These are phyloP conservation scores for Karstenula rhodostoma DNA, from an alignment of 2,329 filamentous ascomycete genomes.

Conservation along the genomic window DNA sequence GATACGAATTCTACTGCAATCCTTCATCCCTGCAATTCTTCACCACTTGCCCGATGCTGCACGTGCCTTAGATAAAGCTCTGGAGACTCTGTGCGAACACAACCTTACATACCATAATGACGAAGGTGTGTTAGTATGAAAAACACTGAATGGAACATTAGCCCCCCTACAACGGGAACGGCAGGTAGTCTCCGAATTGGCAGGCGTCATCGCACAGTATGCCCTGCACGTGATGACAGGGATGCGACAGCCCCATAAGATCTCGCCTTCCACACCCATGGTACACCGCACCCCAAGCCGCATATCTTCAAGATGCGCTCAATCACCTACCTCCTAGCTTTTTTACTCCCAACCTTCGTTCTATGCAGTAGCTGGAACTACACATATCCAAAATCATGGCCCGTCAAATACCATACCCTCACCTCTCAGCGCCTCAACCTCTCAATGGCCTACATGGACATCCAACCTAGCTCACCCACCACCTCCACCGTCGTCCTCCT, in stretches of 20 bases:
- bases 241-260: not conserved
- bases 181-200: not conserved
- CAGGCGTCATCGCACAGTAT: not conserved
- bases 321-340: not conserved
- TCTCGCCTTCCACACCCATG: not conserved
- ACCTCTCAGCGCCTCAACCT: slow-evolving; percentile 2
- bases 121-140: too few relatives aligned
- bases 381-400: slow-evolving; percentile 7
- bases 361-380: slow-evolving; percentile 1
- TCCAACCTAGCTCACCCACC: not conserved
- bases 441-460: slow-evolving; percentile 7
- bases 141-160: too few relatives aligned
- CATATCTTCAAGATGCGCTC: not conserved
- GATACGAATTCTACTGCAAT: not conserved
- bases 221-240: not conserved
- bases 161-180: not conserved
- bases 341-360: not conserved
- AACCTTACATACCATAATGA: too few relatives aligned
- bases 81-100: too few relatives aligned
- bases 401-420: not conserved
- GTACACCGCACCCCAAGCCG: not conserved
- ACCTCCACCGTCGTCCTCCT: slow-evolving; percentile 1
- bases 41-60: not conserved
- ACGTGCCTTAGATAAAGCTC: not conserved
- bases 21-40: not conserved